A percentile compares a stretch with the other conserved stretches of the same genome.
Evolutionary conservation across 495 filamentous ascomycete genomes (phyloP).

Genomic region (Penicillium nucicola): DNA sequence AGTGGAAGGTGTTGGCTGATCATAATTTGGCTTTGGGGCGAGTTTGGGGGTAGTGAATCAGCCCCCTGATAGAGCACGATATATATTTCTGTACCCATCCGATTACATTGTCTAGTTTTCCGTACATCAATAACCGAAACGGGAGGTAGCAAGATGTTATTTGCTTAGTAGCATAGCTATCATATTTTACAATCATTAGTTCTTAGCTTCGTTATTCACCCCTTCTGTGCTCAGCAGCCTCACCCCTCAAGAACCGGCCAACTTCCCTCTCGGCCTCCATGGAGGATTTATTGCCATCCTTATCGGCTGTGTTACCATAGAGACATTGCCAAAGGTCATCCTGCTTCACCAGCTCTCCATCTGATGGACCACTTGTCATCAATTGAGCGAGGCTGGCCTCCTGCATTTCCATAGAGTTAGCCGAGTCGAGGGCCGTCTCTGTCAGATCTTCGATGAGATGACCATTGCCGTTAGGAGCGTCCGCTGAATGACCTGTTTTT

Average conservation of each 20-base stretch:
- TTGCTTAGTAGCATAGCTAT: too few relatives aligned
- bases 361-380: constrained; percentile 62
- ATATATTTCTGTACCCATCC: too few relatives aligned
- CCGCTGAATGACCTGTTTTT: constrained; percentile 13
- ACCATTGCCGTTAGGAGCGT: constrained; percentile 25
- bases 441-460: constrained; percentile 31
- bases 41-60: too few relatives aligned
- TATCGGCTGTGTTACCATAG: constrained; percentile 54
- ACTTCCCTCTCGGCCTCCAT: constrained; percentile 38
- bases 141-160: too few relatives aligned
- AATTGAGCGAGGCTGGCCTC: constrained; percentile 62
- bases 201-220: constrained; percentile 5
- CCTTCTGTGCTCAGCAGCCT: constrained; percentile 44
- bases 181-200: neutral
- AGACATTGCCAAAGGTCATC: constrained; percentile 88
- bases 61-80: too few relatives aligned
- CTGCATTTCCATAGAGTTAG: constrained; percentile 80
- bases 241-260: constrained; percentile 42
- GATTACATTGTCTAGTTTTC: too few relatives aligned
- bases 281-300: constrained; percentile 13
- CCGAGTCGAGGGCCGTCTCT: constrained; percentile 66
- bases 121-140: too few relatives aligned
- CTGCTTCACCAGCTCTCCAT: constrained; percentile 77
- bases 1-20: too few relatives aligned
- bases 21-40: too few relatives aligned